Evolutionary conservation across 768 basidiomycete genomes (phyloP).

Genomic region (Amylocystis lapponica): DNA sequence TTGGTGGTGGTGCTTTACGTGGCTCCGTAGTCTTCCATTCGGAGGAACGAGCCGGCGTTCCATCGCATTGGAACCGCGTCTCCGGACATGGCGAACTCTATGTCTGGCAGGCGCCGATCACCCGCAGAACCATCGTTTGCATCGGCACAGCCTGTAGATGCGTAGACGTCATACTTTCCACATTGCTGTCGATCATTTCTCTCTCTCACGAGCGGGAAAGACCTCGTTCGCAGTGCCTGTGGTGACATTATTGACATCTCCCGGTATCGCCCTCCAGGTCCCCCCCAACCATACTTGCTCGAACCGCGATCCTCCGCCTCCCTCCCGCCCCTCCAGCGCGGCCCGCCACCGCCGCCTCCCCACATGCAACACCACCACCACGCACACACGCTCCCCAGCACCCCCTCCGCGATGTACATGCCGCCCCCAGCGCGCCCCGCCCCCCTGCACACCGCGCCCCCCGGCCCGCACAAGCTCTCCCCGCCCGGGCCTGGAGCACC

Average conservation of each 20-base stretch:
- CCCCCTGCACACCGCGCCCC: constrained; percentile 7
- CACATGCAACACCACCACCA: constrained; percentile 5
- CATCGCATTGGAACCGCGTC: too few relatives aligned
- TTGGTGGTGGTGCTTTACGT: too few relatives aligned
- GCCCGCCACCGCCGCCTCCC: background rate
- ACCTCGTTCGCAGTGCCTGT: too few relatives aligned
- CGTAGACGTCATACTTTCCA: too few relatives aligned
- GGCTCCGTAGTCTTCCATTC: too few relatives aligned
- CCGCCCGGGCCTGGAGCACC: constrained; percentile 3
- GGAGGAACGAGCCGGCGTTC: too few relatives aligned
- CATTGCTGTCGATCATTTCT: too few relatives aligned
- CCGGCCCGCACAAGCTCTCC: constrained; percentile 4
- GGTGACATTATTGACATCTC: background rate
- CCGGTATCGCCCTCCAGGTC: background rate
- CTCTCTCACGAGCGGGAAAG: too few relatives aligned
- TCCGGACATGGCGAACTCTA: too few relatives aligned
- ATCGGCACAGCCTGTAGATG: too few relatives aligned
- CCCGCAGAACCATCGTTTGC: too few relatives aligned
- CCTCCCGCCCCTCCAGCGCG: background rate
- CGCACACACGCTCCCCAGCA: constrained; percentile 16
- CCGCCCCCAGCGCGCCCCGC: constrained; percentile 14
- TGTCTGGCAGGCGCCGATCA: too few relatives aligned
- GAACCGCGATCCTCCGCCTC: constrained; percentile 3
- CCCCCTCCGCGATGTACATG: constrained; percentile 18
- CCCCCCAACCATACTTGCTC: constrained; percentile 10